A percentile compares a stretch with the other conserved stretches of the same genome.
phyloP scores from a whole-genome alignment of 2,329 filamentous ascomycete genomes.

The Fusarium guadeloupense region DNA sequence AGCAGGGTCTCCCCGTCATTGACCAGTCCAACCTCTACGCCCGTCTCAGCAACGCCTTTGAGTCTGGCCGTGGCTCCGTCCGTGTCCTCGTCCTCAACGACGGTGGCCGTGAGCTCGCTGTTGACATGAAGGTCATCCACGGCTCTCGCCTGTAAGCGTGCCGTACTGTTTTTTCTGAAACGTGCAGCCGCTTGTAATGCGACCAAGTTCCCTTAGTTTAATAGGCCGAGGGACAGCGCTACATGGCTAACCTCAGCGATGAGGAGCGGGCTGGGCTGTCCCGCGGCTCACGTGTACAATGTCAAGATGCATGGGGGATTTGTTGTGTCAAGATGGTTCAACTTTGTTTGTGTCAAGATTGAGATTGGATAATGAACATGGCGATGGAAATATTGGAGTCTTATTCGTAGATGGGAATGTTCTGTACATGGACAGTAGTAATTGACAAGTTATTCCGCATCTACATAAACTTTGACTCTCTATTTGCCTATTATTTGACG shows the following conservation, averaged over 20 bases:
- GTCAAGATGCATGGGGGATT: constrained; percentile 21
- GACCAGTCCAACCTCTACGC: constrained; percentile 91
- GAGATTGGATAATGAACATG: constrained; percentile 48
- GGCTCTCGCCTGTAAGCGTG: constrained; percentile 69
- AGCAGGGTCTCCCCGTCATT: constrained; percentile 91
- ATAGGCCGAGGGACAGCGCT: constrained; percentile 27
- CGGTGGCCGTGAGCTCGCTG: constrained; percentile 89
- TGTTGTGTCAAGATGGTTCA: constrained; percentile 43
- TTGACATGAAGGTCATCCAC: constrained; percentile 99
- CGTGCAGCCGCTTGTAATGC: constrained; percentile 38
- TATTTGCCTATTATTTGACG: not conserved
- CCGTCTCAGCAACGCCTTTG: constrained; percentile 84
- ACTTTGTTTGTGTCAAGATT: constrained; percentile 41
- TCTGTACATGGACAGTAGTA: constrained; percentile 54
- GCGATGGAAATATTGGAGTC: constrained; percentile 50
- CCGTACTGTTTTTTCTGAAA: constrained; percentile 25
- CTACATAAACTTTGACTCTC: constrained; percentile 6
- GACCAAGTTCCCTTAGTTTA: constrained; percentile 33
- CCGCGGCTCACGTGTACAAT: constrained; percentile 35
- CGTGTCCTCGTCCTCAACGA: constrained; percentile 96
- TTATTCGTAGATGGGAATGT: constrained; percentile 54
- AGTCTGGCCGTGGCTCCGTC: constrained; percentile 91
- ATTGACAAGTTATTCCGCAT: constrained; percentile 47
- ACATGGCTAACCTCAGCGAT: constrained; percentile 20
- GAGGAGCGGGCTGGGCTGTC: constrained; percentile 26